Conservation (phyloP, 148 eudicot genomes). For the Rhododendron mucronatum region DNA sequence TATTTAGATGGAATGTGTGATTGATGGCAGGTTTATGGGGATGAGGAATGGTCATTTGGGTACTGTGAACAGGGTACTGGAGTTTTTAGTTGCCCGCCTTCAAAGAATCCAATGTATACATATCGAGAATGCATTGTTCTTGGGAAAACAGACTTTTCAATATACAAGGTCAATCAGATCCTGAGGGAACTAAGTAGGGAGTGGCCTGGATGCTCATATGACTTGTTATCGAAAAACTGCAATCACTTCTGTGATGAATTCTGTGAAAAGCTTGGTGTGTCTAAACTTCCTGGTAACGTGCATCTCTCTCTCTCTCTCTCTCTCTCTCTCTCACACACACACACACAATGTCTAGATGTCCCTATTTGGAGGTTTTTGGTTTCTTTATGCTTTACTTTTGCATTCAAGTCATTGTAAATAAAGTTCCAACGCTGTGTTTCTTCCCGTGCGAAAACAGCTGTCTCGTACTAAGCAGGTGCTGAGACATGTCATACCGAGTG, state of each 20-base stretch:
- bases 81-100: slow-evolving; percentile 83
- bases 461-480: background rate
- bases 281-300: slow-evolving; percentile 81
- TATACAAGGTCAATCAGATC: slow-evolving; percentile 62
- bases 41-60: slow-evolving; percentile 98
- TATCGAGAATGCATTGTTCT: slow-evolving; percentile 81
- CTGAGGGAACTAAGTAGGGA: slow-evolving; percentile 86
- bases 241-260: slow-evolving; percentile 93
- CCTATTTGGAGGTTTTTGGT: background rate
- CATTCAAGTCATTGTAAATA: background rate
- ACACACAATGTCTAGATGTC: background rate
- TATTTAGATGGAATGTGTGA: slow-evolving; percentile 6
- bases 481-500: background rate
- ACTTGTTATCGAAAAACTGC: slow-evolving; percentile 84
- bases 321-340: background rate
- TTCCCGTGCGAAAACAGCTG: background rate
- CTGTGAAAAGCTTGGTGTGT: slow-evolving; percentile 84
- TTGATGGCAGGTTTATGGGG: slow-evolving; percentile 64
- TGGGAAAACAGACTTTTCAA: slow-evolving; percentile 61
- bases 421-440: background rate
- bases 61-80: slow-evolving; percentile 93
- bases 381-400: background rate
- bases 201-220: slow-evolving; percentile 93
- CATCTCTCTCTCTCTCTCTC: background rate
- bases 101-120: slow-evolving; percentile 90